phyloP scores from a whole-genome alignment of 2,329 filamentous ascomycete genomes.

The Neofusicoccum kwambonambiense region DNA sequence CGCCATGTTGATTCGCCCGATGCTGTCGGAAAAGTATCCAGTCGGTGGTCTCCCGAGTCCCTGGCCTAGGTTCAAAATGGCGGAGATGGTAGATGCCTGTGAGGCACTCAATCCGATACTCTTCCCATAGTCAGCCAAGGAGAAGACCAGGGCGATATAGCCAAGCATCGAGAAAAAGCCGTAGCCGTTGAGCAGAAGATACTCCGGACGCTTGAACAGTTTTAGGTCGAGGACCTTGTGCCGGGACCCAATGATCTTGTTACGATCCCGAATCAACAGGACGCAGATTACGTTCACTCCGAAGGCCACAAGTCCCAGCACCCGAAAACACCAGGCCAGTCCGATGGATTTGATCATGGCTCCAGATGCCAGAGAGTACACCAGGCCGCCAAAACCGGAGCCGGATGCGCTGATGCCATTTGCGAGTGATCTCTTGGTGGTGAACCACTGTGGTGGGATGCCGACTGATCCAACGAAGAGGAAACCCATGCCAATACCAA shows the following conservation, averaged over 20 bases:
- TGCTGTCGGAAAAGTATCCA: constrained; percentile 42
- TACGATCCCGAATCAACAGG: constrained; percentile 29
- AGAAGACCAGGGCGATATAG: constrained; percentile 44
- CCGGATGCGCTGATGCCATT: constrained; percentile 36
- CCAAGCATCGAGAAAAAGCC: constrained; percentile 44
- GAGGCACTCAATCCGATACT: constrained; percentile 38
- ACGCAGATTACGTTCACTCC: constrained; percentile 24
- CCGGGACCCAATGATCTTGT: constrained; percentile 30
- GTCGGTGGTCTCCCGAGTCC: constrained; percentile 44
- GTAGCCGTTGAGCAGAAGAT: constrained; percentile 36
- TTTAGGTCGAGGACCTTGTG: constrained; percentile 27
- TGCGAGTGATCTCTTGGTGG: constrained; percentile 32
- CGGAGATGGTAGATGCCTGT: constrained; percentile 40
- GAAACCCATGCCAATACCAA: constrained; percentile 37
- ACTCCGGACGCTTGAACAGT: constrained; percentile 33
- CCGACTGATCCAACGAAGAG: constrained; percentile 34
- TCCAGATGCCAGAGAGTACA: constrained; percentile 27
- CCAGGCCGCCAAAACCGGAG: constrained; percentile 35
- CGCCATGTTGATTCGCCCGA: constrained; percentile 41
- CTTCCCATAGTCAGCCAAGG: constrained; percentile 43
- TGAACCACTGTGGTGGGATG: constrained; percentile 41
- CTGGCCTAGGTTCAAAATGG: constrained; percentile 48
- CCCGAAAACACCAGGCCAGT: constrained; percentile 29
- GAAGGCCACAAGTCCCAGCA: constrained; percentile 29
- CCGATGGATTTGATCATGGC: constrained; percentile 31